Percentiles rank a stretch among this genome's conserved stretches.
Conservation (phyloP, 2,329 filamentous ascomycete genomes). For the Apiospora malaysiana region DNA sequence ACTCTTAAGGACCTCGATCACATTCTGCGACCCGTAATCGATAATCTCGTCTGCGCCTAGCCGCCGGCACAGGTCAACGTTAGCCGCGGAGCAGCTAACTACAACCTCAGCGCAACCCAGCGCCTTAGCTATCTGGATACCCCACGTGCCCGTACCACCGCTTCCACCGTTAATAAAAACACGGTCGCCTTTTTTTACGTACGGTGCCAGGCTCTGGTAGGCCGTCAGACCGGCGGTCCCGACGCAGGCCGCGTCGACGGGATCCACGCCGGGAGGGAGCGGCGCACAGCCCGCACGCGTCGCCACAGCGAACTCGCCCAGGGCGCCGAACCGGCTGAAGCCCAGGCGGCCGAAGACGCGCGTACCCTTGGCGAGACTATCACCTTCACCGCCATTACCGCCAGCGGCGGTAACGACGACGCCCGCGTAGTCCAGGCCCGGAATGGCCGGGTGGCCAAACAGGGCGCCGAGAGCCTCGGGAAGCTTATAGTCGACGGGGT, state of each 20-base stretch:
- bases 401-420: constrained; percentile 41
- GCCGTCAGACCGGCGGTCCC: constrained; percentile 54
- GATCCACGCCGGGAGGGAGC: constrained; percentile 50
- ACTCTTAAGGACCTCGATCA: constrained; percentile 51
- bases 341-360: constrained; percentile 50
- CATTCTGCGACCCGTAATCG: constrained; percentile 60
- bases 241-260: constrained; percentile 48
- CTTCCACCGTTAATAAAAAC: constrained; percentile 71
- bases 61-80: constrained; percentile 59
- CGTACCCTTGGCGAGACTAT: constrained; percentile 46
- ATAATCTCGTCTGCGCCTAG: constrained; percentile 68
- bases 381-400: constrained; percentile 32
- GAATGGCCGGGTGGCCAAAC: constrained; percentile 50
- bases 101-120: constrained; percentile 62
- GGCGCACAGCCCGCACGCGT: constrained; percentile 38
- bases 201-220: constrained; percentile 53
- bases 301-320: constrained; percentile 48
- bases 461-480: constrained; percentile 50
- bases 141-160: constrained; percentile 65
- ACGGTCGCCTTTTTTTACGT: constrained; percentile 50
- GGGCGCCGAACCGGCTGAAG: constrained; percentile 44
- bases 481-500: constrained; percentile 70
- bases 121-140: constrained; percentile 68
- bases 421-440: constrained; percentile 57
- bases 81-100: constrained; percentile 61